phyloP scores from a whole-genome alignment of 2,329 filamentous ascomycete species.

The Alternaria consortialis region DNA sequence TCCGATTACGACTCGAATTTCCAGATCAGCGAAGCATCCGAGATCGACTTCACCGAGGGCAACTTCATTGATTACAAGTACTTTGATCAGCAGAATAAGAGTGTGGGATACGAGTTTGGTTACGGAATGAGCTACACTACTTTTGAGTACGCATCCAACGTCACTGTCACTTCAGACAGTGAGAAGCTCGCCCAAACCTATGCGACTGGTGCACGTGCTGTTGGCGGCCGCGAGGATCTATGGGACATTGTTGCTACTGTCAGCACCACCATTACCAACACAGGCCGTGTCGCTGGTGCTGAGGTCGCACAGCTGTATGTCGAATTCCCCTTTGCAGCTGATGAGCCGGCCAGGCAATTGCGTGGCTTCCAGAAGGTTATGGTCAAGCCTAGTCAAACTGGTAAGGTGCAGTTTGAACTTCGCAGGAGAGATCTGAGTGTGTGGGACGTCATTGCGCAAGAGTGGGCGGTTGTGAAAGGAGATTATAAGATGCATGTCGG shows the following conservation, averaged over 20 bases:
- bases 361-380: not conserved
- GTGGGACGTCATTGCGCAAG: not conserved
- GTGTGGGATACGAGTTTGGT: not conserved
- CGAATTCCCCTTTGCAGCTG: not conserved
- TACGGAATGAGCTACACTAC: not conserved
- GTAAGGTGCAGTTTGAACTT: not conserved
- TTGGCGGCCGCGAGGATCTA: not conserved
- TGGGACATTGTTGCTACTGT: not conserved
- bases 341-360: not conserved
- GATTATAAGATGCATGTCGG: not conserved
- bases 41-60: not conserved
- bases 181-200: not conserved
- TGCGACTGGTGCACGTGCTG: not conserved
- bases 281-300: not conserved
- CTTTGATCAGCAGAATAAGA: not conserved
- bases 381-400: not conserved
- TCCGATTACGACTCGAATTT: not conserved
- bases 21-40: not conserved
- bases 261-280: not conserved
- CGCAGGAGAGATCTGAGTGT: not conserved
- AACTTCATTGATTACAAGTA: constrained; percentile 1
- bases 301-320: constrained; percentile 1
- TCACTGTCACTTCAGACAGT: not conserved
- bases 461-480: not conserved
- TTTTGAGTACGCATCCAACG: not conserved